A percentile compares a stretch with the other conserved stretches of the same genome.
Conservation (phyloP, 2,329 filamentous ascomycete genomes). For the Verticillium isaacii region DNA sequence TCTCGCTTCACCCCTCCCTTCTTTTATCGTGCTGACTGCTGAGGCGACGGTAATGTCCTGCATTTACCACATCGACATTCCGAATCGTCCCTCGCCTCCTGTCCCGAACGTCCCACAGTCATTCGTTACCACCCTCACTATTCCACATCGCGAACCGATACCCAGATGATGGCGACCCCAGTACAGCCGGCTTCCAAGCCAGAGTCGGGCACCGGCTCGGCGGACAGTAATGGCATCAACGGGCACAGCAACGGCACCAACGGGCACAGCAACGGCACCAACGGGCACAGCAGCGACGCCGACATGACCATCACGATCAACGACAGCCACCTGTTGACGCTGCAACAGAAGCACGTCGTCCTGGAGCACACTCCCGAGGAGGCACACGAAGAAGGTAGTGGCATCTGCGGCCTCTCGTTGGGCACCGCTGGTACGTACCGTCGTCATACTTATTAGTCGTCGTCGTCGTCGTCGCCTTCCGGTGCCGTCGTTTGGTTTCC, state of each 20-base stretch:
- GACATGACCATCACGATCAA: not conserved
- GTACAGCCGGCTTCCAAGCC: not conserved
- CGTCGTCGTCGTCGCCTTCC: not conserved
- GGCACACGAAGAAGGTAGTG: not conserved
- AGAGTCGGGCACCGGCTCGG: not conserved
- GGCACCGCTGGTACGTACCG: not conserved
- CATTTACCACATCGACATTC: not conserved
- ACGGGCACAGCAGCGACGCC: not conserved
- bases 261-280: not conserved
- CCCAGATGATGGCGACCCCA: not conserved
- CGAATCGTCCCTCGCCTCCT: not conserved
- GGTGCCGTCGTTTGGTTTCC: not conserved
- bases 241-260: not conserved
- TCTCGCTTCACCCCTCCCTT: not conserved
- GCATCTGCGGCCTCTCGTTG: not conserved
- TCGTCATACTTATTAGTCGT: not conserved
- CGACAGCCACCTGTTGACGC: not conserved
- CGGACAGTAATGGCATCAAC: not conserved
- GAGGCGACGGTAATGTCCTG: not conserved
- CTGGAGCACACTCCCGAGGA: not conserved
- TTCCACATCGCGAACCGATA: not conserved
- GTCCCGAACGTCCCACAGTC: not conserved
- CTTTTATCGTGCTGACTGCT: not conserved
- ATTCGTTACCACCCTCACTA: not conserved
- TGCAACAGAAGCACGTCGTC: not conserved